Evolutionary conservation across 768 basidiomycete genomes (phyloP).

Genomic region (Tricholoma matsutake): DNA sequence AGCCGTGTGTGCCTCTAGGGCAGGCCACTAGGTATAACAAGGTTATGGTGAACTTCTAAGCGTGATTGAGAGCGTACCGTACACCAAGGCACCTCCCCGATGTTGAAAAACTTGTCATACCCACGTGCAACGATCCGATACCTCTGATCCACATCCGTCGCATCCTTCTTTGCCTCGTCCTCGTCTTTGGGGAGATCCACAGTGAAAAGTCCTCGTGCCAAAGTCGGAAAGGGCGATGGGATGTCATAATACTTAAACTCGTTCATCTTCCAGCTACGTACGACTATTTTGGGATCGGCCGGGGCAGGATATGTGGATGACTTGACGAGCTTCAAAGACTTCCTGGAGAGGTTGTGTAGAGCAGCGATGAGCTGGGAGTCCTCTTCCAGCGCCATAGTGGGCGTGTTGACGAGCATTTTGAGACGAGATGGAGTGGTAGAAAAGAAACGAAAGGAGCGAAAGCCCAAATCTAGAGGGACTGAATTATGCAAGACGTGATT

Average conservation of each 20-base stretch:
- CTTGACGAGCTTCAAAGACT: constrained; percentile 62
- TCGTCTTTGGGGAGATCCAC: constrained; percentile 36
- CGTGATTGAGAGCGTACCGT: constrained; percentile 50
- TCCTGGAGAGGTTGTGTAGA: constrained; percentile 50
- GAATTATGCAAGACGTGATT: constrained; percentile 10
- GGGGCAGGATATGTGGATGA: constrained; percentile 56
- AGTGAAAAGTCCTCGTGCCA: constrained; percentile 91
- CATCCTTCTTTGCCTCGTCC: constrained; percentile 8
- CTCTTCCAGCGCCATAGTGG: constrained; percentile 19
- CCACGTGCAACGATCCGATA: constrained; percentile 80
- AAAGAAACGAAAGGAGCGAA: constrained; percentile 13
- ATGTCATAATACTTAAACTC: constrained; percentile 92
- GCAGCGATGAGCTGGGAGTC: constrained; percentile 61
- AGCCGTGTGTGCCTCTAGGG: constrained; percentile 64
- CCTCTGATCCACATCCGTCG: constrained; percentile 23
- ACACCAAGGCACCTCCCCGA: constrained; percentile 95
- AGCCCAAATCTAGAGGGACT: constrained; percentile 11
- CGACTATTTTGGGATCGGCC: constrained; percentile 46
- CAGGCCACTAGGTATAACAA: constrained; percentile 58
- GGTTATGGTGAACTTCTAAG: not conserved
- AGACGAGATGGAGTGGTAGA: constrained; percentile 2
- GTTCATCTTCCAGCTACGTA: constrained; percentile 96
- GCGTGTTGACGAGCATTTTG: not conserved
- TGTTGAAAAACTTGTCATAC: constrained; percentile 99
- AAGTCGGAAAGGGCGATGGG: constrained; percentile 89